phyloP scores from a whole-genome alignment of 2,329 filamentous ascomycete species.

The Nothopassalora personata region DNA sequence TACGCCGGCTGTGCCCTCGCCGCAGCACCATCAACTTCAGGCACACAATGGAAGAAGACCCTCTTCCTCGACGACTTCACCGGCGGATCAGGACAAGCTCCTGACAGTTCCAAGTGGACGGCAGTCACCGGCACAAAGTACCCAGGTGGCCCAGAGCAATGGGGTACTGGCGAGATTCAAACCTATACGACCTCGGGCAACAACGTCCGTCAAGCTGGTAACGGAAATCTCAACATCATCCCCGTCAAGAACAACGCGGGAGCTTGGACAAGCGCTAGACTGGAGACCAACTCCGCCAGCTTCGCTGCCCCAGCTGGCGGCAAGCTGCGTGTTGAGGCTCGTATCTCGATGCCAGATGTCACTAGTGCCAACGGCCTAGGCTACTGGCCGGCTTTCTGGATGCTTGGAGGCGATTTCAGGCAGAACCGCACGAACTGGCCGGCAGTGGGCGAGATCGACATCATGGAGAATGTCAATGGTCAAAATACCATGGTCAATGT shows the following conservation, averaged over 20 bases:
- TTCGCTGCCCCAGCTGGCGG: constrained; percentile 24
- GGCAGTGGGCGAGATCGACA: constrained; percentile 28
- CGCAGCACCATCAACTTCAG: constrained; percentile 9
- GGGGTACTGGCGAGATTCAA: constrained; percentile 49
- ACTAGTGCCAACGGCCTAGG: constrained; percentile 15
- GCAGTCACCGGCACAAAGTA: constrained; percentile 45
- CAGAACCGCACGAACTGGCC: constrained; percentile 27
- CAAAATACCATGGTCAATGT: constrained; percentile 17
- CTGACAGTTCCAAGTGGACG: constrained; percentile 41
- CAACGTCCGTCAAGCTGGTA: constrained; percentile 40
- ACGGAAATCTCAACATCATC: constrained; percentile 38
- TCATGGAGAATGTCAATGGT: constrained; percentile 32
- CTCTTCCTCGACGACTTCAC: constrained; percentile 35
- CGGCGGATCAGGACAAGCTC: constrained; percentile 30
- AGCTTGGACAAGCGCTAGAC: constrained; percentile 19
- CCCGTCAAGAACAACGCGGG: constrained; percentile 26
- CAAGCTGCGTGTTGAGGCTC: constrained; percentile 23
- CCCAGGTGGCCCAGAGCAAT: constrained; percentile 42
- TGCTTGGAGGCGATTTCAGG: constrained; percentile 18
- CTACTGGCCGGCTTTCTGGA: constrained; percentile 26
- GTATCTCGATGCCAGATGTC: constrained; percentile 17
- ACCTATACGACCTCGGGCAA: constrained; percentile 39
- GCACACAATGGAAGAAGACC: constrained; percentile 19
- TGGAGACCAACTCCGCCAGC: constrained; percentile 20
- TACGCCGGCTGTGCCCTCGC: constrained; percentile 11